phyloP scores from a whole-genome alignment of 352 stramenopile species.

The Phytophthora parvispora region DNA sequence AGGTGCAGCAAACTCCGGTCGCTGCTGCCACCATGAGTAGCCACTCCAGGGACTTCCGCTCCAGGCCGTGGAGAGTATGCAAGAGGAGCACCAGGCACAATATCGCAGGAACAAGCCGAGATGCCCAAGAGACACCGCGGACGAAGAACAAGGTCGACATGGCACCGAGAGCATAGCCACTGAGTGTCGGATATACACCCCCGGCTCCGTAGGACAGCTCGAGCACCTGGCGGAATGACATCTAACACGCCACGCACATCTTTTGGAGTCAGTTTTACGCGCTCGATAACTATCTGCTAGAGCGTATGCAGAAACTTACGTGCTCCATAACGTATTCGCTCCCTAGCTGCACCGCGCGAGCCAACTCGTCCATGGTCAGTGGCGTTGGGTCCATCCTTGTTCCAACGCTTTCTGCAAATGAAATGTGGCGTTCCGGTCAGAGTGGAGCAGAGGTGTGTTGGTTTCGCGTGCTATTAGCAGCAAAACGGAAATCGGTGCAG shows the following conservation, averaged over 20 bases:
- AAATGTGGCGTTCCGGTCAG: not conserved
- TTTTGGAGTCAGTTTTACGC: not conserved
- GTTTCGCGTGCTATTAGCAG: not conserved
- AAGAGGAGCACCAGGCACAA: slow-evolving; percentile 37
- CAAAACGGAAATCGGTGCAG: not conserved
- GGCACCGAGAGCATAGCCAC: slow-evolving; percentile 64
- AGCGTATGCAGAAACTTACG: slow-evolving; percentile 14
- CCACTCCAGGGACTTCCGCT: slow-evolving; percentile 40
- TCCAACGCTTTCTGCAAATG: not conserved
- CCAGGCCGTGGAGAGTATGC: slow-evolving; percentile 25
- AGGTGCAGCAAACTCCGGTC: slow-evolving; percentile 64
- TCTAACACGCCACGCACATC: too few species aligned
- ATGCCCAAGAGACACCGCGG: slow-evolving; percentile 19
- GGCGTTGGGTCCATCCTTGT: slow-evolving; percentile 6
- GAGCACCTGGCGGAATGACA: slow-evolving; percentile 54
- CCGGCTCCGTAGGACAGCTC: slow-evolving; percentile 63
- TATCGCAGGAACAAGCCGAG: slow-evolving; percentile 25
- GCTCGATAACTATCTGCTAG: not conserved
- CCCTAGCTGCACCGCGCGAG: slow-evolving; percentile 27
- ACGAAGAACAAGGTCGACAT: slow-evolving; percentile 50
- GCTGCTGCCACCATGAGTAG: slow-evolving; percentile 45
- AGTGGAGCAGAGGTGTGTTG: not conserved
- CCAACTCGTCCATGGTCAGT: slow-evolving; percentile 38
- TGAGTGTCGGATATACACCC: slow-evolving; percentile 64
- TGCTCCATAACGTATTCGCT: slow-evolving; percentile 32